Percentiles rank a stretch among this genome's conserved stretches.
phyloP scores from a whole-genome alignment of 495 filamentous ascomycete species.

The Tuber aestivum region DNA sequence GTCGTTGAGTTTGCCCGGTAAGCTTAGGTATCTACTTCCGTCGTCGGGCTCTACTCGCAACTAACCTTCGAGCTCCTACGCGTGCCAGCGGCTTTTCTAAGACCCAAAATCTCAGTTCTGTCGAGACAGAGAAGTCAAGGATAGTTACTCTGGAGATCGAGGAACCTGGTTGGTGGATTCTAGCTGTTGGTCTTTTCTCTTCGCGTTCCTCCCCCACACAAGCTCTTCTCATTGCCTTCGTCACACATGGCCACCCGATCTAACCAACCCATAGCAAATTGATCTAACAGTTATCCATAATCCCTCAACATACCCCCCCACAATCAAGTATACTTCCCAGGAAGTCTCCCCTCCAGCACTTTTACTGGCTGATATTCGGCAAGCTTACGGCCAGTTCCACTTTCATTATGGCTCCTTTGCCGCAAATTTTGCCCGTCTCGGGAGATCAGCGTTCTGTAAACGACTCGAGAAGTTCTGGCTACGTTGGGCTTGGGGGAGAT shows the following conservation, averaged over 20 bases:
- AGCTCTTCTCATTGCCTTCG: conserved; percentile 47
- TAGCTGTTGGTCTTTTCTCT: conserved; percentile 56
- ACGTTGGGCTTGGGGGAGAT: conserved; percentile 62
- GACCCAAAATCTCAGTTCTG: conserved; percentile 66
- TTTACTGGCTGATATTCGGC: conserved; percentile 69
- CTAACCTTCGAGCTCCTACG: conserved; percentile 6
- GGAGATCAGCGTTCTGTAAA: conserved; percentile 55
- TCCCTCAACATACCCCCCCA: conserved; percentile 39
- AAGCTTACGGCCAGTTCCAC: conserved; percentile 77
- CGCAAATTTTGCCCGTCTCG: conserved; percentile 50
- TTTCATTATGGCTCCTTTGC: conserved; percentile 67
- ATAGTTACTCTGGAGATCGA: conserved; percentile 80
- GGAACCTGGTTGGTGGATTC: conserved; percentile 82
- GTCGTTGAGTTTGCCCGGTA: conserved; percentile 89
- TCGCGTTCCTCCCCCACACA: conserved; percentile 61
- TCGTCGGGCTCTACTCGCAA: conserved; percentile 15
- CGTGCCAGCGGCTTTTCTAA: conserved; percentile 64
- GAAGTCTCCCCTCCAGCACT: conserved; percentile 80
- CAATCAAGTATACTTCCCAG: conserved; percentile 71
- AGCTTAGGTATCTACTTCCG: conserved; percentile 17
- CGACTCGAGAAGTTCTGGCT: conserved; percentile 77
- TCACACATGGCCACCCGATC: conserved; percentile 6
- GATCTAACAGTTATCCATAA: conserved; percentile 42
- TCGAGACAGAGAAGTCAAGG: conserved; percentile 83
- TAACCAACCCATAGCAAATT: conserved; percentile 31